These are phyloP conservation scores for Coix lacrymajobi DNA, from an alignment of 176 grass and related monocot genomes.

Conservation along the genomic window DNA sequence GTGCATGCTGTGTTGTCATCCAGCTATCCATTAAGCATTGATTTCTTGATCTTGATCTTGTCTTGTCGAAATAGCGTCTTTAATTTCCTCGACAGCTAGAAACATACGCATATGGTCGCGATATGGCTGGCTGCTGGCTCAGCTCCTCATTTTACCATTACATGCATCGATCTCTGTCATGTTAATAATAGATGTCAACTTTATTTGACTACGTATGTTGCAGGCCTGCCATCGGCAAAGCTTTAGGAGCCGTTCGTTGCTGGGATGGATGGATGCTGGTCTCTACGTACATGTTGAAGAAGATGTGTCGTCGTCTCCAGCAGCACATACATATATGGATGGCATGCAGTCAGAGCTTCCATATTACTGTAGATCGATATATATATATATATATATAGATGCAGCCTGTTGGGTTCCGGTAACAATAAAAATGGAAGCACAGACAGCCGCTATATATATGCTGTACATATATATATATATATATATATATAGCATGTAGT, in stretches of 20 bases:
- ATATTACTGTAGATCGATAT: too few relatives aligned
- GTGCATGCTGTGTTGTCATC: not conserved
- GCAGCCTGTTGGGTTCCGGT: not conserved
- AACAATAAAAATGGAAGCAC: not conserved
- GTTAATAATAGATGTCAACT: not conserved
- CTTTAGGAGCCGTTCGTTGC: slow-evolving; percentile 56
- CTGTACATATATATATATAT: too few relatives aligned
- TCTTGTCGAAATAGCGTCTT: not conserved
- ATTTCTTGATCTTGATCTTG: not conserved
- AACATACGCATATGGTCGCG: not conserved
- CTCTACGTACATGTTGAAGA: not conserved
- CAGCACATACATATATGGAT: not conserved
- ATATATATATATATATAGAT: not conserved
- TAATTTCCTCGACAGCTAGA: not conserved
- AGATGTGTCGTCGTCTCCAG: not conserved
- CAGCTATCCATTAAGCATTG: not conserved
- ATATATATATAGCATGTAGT: too few relatives aligned
- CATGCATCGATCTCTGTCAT: not conserved
- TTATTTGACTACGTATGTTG: not conserved
- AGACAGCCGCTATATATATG: too few relatives aligned
- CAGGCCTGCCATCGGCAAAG: slow-evolving; percentile 61
- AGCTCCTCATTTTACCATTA: not conserved
- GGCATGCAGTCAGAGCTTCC: too few relatives aligned
- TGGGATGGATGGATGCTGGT: too few relatives aligned
- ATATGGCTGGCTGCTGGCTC: not conserved